Evolutionary conservation across 345 rosid genomes (phyloP).

Genomic region (Moringa oleifera): DNA sequence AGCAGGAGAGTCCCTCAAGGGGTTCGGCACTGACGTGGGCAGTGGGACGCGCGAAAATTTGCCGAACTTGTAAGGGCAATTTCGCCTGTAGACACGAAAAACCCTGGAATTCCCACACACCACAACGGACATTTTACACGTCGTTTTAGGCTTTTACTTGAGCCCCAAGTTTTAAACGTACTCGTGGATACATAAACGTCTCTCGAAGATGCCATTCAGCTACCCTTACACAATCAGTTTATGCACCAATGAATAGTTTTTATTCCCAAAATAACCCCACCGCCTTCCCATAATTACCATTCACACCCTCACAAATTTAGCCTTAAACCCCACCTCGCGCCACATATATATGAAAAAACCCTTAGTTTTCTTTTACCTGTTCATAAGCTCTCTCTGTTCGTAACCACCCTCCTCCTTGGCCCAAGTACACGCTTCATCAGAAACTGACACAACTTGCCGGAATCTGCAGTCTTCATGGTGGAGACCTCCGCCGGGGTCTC

Average conservation of each 20-base stretch:
- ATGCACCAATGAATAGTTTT: not conserved
- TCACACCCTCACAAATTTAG: not conserved
- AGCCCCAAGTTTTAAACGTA: slow-evolving; percentile 23
- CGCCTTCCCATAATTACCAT: slow-evolving; percentile 9
- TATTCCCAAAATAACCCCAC: slow-evolving; percentile 26
- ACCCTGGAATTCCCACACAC: slow-evolving; percentile 26
- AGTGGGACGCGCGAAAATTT: slow-evolving; percentile 32
- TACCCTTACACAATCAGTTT: not conserved
- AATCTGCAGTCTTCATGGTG: slow-evolving; percentile 6
- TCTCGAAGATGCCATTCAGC: not conserved
- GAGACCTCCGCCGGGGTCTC: not conserved
- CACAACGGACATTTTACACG: slow-evolving; percentile 34
- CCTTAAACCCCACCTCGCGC: slow-evolving; percentile 12
- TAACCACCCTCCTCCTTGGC: too few species aligned
- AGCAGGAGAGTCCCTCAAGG: slow-evolving; percentile 22
- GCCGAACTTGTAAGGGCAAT: slow-evolving; percentile 12
- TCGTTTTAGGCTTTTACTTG: slow-evolving; percentile 29
- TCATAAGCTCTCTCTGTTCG: not conserved
- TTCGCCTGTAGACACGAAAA: slow-evolving; percentile 14
- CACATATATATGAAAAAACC: slow-evolving; percentile 10
- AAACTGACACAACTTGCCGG: not conserved
- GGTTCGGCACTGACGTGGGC: slow-evolving; percentile 11
- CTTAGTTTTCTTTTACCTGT: not conserved
- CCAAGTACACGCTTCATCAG: not conserved
- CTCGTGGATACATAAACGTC: not conserved